phyloP scores from a whole-genome alignment of 2,329 filamentous ascomycete species.

The Incumbomyces delicatus region DNA sequence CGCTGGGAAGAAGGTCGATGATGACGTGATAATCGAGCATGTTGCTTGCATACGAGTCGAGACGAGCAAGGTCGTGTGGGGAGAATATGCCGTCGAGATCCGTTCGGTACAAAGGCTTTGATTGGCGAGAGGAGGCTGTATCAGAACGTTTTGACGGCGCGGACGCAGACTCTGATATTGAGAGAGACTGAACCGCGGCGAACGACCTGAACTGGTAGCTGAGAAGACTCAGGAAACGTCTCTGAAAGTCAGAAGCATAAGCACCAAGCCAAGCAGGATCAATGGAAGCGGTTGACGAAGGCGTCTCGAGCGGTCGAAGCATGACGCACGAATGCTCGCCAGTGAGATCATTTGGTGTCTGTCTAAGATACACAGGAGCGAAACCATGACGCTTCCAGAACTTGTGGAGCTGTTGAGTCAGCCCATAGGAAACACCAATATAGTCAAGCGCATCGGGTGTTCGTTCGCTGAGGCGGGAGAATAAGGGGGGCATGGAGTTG shows the following conservation, averaged over 20 bases:
- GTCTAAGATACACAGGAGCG: slow-evolving; percentile 81
- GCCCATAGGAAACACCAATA: slow-evolving; percentile 86
- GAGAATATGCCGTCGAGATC: slow-evolving; percentile 72
- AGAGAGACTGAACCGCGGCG: slow-evolving; percentile 65
- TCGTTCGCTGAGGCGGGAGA: slow-evolving; percentile 76
- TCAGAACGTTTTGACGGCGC: slow-evolving; percentile 37
- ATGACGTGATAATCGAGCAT: slow-evolving; percentile 98
- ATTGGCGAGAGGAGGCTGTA: slow-evolving; percentile 54
- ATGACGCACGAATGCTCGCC: slow-evolving; percentile 98
- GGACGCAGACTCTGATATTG: slow-evolving; percentile 77
- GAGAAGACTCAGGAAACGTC: slow-evolving; percentile 78
- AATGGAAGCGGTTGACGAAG: slow-evolving; percentile 38
- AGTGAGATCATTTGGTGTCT: slow-evolving; percentile 92
- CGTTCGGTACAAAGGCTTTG: slow-evolving; percentile 55
- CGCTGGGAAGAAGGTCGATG: slow-evolving; percentile 75
- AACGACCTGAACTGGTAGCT: slow-evolving; percentile 90
- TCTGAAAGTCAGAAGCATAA: slow-evolving; percentile 87
- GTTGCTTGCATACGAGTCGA: slow-evolving; percentile 93
- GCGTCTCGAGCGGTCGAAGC: slow-evolving; percentile 63
- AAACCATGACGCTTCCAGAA: slow-evolving; percentile 93
- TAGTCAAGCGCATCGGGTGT: slow-evolving; percentile 77
- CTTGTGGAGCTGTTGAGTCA: slow-evolving; percentile 78
- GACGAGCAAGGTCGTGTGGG: slow-evolving; percentile 86
- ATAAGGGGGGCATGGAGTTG: slow-evolving; percentile 83
- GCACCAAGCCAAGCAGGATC: slow-evolving; percentile 80